Evolutionary conservation across 1,139 yeast species (phyloP).

Genomic region (Suhomyces terraborum): DNA sequence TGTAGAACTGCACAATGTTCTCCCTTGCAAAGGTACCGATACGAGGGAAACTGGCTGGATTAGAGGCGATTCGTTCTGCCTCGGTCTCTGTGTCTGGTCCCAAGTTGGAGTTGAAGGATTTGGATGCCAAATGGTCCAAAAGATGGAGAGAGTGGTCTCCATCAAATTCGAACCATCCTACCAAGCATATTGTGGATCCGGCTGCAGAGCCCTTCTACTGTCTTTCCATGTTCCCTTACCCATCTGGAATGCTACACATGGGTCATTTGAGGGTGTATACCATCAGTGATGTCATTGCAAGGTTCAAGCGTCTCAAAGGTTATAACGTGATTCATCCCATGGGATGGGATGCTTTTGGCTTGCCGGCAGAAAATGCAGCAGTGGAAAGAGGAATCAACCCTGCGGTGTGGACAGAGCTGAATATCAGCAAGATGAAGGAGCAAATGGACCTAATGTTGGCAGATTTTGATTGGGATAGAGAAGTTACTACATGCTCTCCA

Average conservation of each 20-base stretch:
- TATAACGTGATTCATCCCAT: slow-evolving; percentile 85
- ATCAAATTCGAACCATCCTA: slow-evolving; percentile 46
- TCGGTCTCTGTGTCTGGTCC: neutral
- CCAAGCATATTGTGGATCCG: slow-evolving; percentile 29
- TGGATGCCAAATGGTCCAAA: slow-evolving; percentile 55
- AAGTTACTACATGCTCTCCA: slow-evolving; percentile 82
- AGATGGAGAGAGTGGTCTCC: slow-evolving; percentile 51
- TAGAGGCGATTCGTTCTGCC: neutral
- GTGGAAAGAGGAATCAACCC: slow-evolving; percentile 82
- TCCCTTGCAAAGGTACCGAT: neutral
- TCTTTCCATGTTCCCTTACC: slow-evolving; percentile 92
- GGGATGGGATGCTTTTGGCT: slow-evolving; percentile 99
- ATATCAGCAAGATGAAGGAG: slow-evolving; percentile 78
- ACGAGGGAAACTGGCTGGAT: neutral
- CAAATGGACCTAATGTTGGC: slow-evolving; percentile 80
- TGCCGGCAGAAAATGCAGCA: slow-evolving; percentile 98
- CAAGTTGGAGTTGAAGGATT: slow-evolving; percentile 19
- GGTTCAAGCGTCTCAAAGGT: slow-evolving; percentile 79
- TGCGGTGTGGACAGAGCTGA: slow-evolving; percentile 74
- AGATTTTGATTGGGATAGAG: slow-evolving; percentile 93
- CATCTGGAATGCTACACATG: slow-evolving; percentile 88
- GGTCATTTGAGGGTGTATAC: slow-evolving; percentile 94
- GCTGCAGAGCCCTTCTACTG: slow-evolving; percentile 56
- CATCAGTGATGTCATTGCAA: slow-evolving; percentile 78
- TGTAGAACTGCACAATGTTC: slow-evolving; percentile 1